Percentiles rank a stretch among this genome's conserved stretches.
phyloP scores from a whole-genome alignment of 1,139 yeast genomes.

The Trichomonascaceae sp. region DNA sequence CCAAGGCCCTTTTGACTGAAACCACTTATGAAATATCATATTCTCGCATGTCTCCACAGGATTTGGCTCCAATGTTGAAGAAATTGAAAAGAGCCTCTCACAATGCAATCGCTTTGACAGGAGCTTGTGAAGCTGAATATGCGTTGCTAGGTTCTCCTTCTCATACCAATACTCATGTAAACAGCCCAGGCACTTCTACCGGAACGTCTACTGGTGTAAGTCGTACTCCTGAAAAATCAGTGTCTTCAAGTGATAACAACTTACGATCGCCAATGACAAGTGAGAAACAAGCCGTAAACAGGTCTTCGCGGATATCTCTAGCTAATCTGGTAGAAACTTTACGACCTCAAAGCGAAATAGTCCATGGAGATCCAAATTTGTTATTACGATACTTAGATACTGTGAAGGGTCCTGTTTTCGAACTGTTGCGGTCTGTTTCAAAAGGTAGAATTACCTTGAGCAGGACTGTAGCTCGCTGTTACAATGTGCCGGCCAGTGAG shows the following conservation, averaged over 20 bases:
- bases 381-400: constrained; percentile 32
- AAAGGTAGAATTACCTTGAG: constrained; percentile 32
- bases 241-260: neutral
- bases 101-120: constrained; percentile 39
- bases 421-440: constrained; percentile 32
- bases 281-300: neutral
- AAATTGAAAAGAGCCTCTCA: constrained; percentile 32
- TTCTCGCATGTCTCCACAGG: constrained; percentile 41
- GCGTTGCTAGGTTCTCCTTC: constrained; percentile 29
- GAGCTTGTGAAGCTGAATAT: constrained; percentile 44
- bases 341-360: constrained; percentile 31
- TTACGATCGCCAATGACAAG: neutral
- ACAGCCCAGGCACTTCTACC: neutral
- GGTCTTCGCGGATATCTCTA: constrained; percentile 2
- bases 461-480: constrained; percentile 34
- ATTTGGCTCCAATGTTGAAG: constrained; percentile 35
- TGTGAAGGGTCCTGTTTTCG: constrained; percentile 31
- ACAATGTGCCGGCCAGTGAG: constrained; percentile 34
- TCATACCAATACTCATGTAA: neutral
- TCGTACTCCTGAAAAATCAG: neutral
- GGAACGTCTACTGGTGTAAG: neutral
- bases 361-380: constrained; percentile 33
- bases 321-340: constrained; percentile 8
- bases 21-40: constrained; percentile 45
- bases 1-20: constrained; percentile 40